Evolutionary conservation across 345 rosid species (phyloP).

Genomic region (Geranium brycei): DNA sequence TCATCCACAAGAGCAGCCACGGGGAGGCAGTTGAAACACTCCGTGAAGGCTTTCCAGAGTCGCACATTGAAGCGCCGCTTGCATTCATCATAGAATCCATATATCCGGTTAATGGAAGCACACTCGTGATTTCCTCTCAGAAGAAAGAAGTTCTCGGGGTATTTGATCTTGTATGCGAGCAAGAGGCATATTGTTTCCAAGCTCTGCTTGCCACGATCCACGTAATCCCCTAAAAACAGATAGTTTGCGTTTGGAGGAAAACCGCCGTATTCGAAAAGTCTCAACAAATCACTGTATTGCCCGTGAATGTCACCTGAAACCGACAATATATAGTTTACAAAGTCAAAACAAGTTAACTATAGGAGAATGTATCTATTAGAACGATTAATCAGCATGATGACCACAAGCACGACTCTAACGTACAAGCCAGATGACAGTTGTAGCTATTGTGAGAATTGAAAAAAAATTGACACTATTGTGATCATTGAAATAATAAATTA

Average conservation of each 20-base stretch:
- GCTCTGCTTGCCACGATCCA: constrained; percentile 27
- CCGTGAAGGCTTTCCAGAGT: constrained; percentile 26
- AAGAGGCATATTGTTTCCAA: constrained; percentile 28
- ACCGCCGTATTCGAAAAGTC: constrained; percentile 28
- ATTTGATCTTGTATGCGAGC: constrained; percentile 24
- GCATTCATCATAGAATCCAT: constrained; percentile 28
- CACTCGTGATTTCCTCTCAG: constrained; percentile 29
- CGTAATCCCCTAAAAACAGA: constrained; percentile 24
- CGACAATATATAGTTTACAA: too few relatives aligned
- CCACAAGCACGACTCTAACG: too few relatives aligned
- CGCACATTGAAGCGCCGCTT: constrained; percentile 24
- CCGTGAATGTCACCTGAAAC: constrained; percentile 23
- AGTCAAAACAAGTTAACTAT: too few relatives aligned
- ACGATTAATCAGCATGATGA: background rate
- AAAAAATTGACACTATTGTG: too few relatives aligned
- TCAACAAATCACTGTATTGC: constrained; percentile 22
- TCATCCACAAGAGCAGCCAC: constrained; percentile 28
- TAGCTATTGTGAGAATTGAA: too few relatives aligned
- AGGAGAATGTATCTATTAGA: background rate
- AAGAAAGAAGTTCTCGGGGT: constrained; percentile 24
- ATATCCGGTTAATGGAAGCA: constrained; percentile 23
- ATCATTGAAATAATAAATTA: too few relatives aligned
- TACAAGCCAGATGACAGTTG: too few relatives aligned
- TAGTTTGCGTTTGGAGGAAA: constrained; percentile 26
- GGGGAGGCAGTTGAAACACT: constrained; percentile 25